A percentile compares a stretch with the other conserved stretches of the same genome.
These are phyloP conservation scores for Theileria annulata DNA, from an alignment of 169 alveolate species.

Conservation along the genomic window DNA sequence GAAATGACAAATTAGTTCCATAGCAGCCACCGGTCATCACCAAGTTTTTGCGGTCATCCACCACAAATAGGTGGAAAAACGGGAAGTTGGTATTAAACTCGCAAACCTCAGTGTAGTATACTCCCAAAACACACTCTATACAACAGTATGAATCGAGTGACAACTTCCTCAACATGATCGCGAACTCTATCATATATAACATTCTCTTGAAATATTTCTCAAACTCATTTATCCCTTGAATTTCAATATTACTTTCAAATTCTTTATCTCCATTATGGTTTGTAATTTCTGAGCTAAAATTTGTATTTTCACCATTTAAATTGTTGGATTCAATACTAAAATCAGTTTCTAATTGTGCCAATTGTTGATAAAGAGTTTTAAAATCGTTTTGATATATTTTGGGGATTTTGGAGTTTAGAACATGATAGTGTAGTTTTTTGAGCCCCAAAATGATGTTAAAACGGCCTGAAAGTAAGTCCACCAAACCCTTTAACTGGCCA, in stretches of 20 bases:
- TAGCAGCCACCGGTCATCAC: conserved; percentile 52
- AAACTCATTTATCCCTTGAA: neutral
- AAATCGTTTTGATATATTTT: neutral
- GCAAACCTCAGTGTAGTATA: conserved; percentile 18
- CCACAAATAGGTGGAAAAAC: conserved; percentile 33
- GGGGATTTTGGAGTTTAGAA: neutral
- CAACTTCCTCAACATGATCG: conserved; percentile 15
- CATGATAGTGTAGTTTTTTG: conserved; percentile 27
- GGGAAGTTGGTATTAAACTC: conserved; percentile 43
- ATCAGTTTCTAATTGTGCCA: neutral
- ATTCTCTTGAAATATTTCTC: conserved; percentile 36
- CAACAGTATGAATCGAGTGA: neutral
- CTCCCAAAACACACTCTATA: conserved; percentile 42
- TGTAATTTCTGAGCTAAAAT: too few species aligned
- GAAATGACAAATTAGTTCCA: conserved; percentile 6
- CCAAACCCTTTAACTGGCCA: conserved; percentile 14
- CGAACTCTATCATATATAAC: conserved; percentile 35
- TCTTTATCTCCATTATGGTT: too few species aligned
- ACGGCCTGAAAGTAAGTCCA: conserved; percentile 27
- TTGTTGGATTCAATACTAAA: too few species aligned
- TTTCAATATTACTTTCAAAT: neutral
- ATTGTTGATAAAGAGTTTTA: neutral
- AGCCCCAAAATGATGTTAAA: conserved; percentile 19
- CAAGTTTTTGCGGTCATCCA: conserved; percentile 3
- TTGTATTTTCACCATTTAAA: too few species aligned